Evolutionary conservation across 2,329 filamentous ascomycete genomes (phyloP).

Genomic region (Phoma herbarum): DNA sequence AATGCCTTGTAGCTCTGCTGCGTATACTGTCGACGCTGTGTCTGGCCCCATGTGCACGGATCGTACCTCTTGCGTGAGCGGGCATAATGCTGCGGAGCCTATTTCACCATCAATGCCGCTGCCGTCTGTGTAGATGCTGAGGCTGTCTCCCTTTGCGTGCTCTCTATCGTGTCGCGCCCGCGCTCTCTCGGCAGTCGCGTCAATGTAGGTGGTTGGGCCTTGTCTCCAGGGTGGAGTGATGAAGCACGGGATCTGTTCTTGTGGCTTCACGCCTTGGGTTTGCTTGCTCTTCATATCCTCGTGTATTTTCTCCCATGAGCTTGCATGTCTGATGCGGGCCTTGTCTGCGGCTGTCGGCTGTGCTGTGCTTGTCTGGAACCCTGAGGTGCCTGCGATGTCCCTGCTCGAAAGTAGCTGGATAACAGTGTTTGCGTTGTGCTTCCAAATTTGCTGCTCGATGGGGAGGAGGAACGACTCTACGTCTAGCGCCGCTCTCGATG

Average conservation of each 20-base stretch:
- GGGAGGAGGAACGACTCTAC: constrained; percentile 27
- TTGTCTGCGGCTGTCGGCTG: background rate
- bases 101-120: constrained; percentile 31
- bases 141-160: constrained; percentile 16
- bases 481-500: constrained; percentile 30
- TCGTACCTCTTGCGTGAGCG: constrained; percentile 22
- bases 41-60: constrained; percentile 24
- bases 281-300: background rate
- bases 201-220: constrained; percentile 25
- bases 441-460: constrained; percentile 29
- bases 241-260: constrained; percentile 28
- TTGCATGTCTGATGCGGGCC: background rate
- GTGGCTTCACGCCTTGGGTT: constrained; percentile 9
- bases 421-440: constrained; percentile 25
- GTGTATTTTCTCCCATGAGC: constrained; percentile 2
- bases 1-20: no score
- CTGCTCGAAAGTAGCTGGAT: constrained; percentile 7
- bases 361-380: no score
- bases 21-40: constrained; percentile 21
- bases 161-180: constrained; percentile 24
- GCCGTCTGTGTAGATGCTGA: constrained; percentile 35
- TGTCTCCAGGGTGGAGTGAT: constrained; percentile 23
- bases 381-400: background rate
- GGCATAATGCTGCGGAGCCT: constrained; percentile 27
- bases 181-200: constrained; percentile 22